Percentiles rank a stretch among this genome's conserved stretches.
Evolutionary conservation across 192 early-diverging fungal species (phyloP).

Genomic region (Rhizophagus clarus): DNA sequence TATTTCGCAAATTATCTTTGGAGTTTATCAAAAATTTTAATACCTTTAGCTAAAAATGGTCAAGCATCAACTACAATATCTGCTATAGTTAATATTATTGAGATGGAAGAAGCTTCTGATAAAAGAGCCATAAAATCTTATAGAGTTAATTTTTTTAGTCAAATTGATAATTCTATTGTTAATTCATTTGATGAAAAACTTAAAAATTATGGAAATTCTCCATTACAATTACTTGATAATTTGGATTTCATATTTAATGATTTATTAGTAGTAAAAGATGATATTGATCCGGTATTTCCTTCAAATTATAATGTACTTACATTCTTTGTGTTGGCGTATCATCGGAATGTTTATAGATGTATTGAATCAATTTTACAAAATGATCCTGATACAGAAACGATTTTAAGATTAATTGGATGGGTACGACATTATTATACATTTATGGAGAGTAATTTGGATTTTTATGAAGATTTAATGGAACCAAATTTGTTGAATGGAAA

Average conservation of each 20-base stretch:
- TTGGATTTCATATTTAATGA: slow-evolving; percentile 88
- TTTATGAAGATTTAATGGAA: slow-evolving; percentile 84
- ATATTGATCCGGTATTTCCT: slow-evolving; percentile 85
- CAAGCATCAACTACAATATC: slow-evolving; percentile 71
- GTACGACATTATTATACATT: slow-evolving; percentile 88
- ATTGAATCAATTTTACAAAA: slow-evolving; percentile 69
- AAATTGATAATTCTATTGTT: slow-evolving; percentile 65
- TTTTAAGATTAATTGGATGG: slow-evolving; percentile 84
- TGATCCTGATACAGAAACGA: slow-evolving; percentile 81
- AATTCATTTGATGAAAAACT: slow-evolving; percentile 67
- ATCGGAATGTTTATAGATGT: slow-evolving; percentile 83
- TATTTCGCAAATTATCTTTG: slow-evolving; percentile 91
- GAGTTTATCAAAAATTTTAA: slow-evolving; percentile 73
- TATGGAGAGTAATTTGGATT: slow-evolving; percentile 83
- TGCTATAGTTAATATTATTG: slow-evolving; percentile 89
- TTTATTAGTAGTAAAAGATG: slow-evolving; percentile 84
- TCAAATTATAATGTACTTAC: slow-evolving; percentile 90
- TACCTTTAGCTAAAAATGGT: slow-evolving; percentile 74
- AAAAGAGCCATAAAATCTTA: slow-evolving; percentile 65
- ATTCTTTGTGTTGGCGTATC: slow-evolving; percentile 93
- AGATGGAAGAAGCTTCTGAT: slow-evolving; percentile 88
- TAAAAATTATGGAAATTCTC: slow-evolving; percentile 59
- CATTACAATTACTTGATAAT: slow-evolving; percentile 58
- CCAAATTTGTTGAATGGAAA: slow-evolving; percentile 91
- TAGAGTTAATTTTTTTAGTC: slow-evolving; percentile 76